These are phyloP conservation scores for Ceratonia siliqua DNA, from an alignment of 306 rosid genomes.

Conservation along the genomic window DNA sequence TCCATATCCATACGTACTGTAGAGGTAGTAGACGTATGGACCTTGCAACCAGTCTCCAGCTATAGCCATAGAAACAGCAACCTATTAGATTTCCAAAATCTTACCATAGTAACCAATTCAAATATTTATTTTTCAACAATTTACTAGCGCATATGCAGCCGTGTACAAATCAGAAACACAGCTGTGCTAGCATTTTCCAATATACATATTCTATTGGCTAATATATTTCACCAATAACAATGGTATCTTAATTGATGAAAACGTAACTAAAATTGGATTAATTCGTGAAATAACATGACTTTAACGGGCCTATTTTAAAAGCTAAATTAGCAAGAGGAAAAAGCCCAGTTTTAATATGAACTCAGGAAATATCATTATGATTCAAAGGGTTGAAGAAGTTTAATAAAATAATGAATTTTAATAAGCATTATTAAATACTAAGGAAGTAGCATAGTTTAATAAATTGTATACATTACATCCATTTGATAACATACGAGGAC, in stretches of 20 bases:
- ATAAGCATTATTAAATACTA: slow-evolving; percentile 3
- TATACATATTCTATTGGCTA: background rate
- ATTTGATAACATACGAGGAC: background rate
- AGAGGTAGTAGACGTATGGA: slow-evolving; percentile 95
- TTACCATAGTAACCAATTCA: slow-evolving; percentile 6
- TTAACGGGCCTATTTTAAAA: background rate
- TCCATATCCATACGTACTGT: slow-evolving; percentile 81
- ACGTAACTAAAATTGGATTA: background rate
- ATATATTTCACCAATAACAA: background rate
- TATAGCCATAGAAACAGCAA: slow-evolving; percentile 46
- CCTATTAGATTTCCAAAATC: slow-evolving; percentile 33
- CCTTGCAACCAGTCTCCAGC: slow-evolving; percentile 99
- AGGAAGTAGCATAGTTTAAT: background rate
- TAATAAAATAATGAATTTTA: background rate
- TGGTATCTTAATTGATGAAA: background rate
- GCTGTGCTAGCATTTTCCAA: background rate
- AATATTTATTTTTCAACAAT: background rate
- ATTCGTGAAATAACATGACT: background rate
- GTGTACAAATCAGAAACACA: background rate
- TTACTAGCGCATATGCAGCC: background rate
- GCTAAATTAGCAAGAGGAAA: background rate
- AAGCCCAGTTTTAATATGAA: background rate
- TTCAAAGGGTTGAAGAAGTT: slow-evolving; percentile 5
- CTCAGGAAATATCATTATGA: background rate
- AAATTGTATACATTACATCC: background rate